phyloP scores from a whole-genome alignment of 345 rosid species.

The Euphorbia pulcherrima region DNA sequence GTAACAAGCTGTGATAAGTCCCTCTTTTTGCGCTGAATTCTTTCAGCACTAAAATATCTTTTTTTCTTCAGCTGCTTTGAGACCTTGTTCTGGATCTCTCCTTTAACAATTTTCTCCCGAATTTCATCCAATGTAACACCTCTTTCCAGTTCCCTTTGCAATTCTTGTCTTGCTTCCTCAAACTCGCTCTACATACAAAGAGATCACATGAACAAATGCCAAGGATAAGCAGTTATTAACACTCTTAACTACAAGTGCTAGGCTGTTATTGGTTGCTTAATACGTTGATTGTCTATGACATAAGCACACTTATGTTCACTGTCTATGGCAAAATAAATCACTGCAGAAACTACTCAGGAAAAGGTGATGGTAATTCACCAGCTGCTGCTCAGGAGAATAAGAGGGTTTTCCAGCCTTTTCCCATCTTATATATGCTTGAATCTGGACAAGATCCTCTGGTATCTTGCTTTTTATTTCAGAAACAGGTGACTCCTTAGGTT shows the following conservation, averaged over 20 bases:
- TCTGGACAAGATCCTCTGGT: constrained; percentile 59
- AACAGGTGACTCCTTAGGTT: constrained; percentile 38
- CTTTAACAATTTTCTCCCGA: constrained; percentile 47
- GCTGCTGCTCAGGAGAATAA: constrained; percentile 52
- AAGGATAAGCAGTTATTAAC: constrained; percentile 1
- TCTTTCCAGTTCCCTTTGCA: constrained; percentile 53
- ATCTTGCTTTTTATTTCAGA: constrained; percentile 32
- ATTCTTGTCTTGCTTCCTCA: constrained; percentile 62
- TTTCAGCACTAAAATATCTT: constrained; percentile 40
- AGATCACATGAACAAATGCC: constrained; percentile 8
- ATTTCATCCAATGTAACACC: constrained; percentile 57
- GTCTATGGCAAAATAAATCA: background rate
- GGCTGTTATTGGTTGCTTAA: background rate
- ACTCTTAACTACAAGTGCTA: constrained; percentile 11
- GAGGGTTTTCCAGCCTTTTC: constrained; percentile 73
- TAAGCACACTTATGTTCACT: no score
- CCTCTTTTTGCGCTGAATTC: constrained; percentile 72
- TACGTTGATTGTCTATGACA: background rate
- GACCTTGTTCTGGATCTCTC: constrained; percentile 44
- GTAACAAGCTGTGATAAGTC: constrained; percentile 62
- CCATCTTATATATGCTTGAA: constrained; percentile 69
- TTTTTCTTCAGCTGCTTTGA: constrained; percentile 36
- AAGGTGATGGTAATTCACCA: constrained; percentile 32
- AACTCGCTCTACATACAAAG: constrained; percentile 46
- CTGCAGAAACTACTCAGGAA: constrained; percentile 8